Evolutionary conservation across 108 stramenopile species (phyloP), one percentile per base, ranked within the genome.

Genomic region (Nitzschia inconspicua): DNA sequence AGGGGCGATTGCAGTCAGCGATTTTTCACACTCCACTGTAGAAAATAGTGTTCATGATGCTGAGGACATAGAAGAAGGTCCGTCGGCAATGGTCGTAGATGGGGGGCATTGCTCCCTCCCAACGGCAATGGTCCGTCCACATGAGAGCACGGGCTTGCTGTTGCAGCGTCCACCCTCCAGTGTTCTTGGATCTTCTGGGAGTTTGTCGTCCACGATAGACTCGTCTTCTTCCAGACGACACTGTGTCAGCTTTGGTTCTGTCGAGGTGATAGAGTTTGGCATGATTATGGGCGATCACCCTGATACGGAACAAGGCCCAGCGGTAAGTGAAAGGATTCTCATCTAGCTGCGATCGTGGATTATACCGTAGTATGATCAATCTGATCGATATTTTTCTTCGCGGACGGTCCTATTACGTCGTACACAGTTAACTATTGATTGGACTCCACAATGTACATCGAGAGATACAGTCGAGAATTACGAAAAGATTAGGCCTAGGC

Each of bases 251-350:
- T 64, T 64, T 28, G 51, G 63, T 24, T 35, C 37, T 14, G 9
- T 64, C 2, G 40, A 52, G 42, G 11, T 64, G 10, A 27, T 40
- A 7, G 47, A 37, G 4, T 64, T 52, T 30, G 29, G 29, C 26
- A 30, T 64, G 18, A 64, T 64, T 18, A 8, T 64, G 5, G 63
- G 63, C 16, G 63, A 64, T 30, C 63, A 64, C 24, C 63, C 63
- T 10, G 50, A 52, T 25, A 47, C 44, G 26, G 9, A 1, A 11
- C 13, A 28, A 34, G 63, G 63, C n/a, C 63, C 63, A 27, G 41
- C 63, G 37, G 63, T 64, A 63, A 63, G 63, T 63, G 1, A 2
- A 2, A 3, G n/a, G 9, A 13, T 39, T 11, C 10, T 39, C 37
- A 9, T 39, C 37, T 39, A 13, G n/a, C n/a, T n/a, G n/a, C n/a